Conservation (phyloP, 345 rosid genomes). For the Camelina laxa region DNA sequence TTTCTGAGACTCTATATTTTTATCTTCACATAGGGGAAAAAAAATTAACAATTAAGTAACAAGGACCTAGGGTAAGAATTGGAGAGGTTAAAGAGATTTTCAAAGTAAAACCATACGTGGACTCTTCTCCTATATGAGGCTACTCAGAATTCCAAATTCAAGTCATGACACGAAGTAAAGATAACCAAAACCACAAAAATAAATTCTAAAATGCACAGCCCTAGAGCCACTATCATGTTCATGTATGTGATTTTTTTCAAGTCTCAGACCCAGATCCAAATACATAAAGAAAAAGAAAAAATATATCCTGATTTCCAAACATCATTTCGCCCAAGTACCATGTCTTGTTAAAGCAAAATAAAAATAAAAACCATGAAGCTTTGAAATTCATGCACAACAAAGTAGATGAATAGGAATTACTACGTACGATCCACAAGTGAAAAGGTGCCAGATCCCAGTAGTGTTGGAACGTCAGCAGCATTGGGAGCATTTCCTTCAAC, state of each 20-base stretch:
- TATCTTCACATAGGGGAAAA: conserved; percentile 52
- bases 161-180: conserved; percentile 24
- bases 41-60: conserved; percentile 23
- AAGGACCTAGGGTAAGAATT: conserved; percentile 18
- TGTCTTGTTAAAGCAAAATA: neutral
- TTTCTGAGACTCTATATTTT: conserved; percentile 45
- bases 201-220: conserved; percentile 15
- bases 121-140: conserved; percentile 26
- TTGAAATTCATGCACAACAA: neutral
- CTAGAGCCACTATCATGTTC: conserved; percentile 20
- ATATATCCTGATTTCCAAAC: conserved; percentile 5
- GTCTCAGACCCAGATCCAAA: conserved; percentile 12
- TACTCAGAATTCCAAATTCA: conserved; percentile 30
- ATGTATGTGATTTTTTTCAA: conserved; percentile 11
- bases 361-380: neutral
- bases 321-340: conserved; percentile 17
- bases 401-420: conserved; percentile 29
- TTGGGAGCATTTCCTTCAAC: conserved; percentile 57
- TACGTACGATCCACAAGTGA: conserved; percentile 83
- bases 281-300: neutral
- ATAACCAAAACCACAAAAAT: conserved; percentile 1
- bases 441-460: conserved; percentile 85
- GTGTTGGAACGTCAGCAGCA: conserved; percentile 93
- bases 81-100: conserved; percentile 21
- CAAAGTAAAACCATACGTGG: conserved; percentile 25